Evolutionary conservation across 306 rosid genomes (phyloP), one percentile per base, ranked within the genome.

Genomic region (Castanea crenata): DNA sequence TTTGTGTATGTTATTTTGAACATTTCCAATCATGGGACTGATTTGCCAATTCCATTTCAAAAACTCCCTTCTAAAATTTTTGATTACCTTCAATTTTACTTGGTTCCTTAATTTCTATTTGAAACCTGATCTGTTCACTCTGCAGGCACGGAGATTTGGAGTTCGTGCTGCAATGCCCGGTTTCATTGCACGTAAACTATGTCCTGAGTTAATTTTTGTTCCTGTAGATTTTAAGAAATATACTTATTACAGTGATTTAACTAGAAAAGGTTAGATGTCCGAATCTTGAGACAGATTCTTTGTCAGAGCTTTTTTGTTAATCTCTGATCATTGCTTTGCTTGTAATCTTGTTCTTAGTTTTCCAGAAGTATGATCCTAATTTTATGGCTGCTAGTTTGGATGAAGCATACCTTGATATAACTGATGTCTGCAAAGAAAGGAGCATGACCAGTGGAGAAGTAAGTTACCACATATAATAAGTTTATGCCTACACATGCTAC

Each of bases 151-250:
- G 79, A 95, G 84, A 78, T 95, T 85, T 73, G 99, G 99, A 41
- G 97, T 95, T 89, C 94, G 99, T 75, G 91, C 97, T 83, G 98
- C 97, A 68, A 95, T 95, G 99, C 99, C 99, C 68, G 99, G 99
- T 23, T 95, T 95, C 81, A 95, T 92, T 86, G 98, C 97, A 19
- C 83, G 88, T 55, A 95, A 86, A 85, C 82, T 95, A 71, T 95
- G 99, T 81, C 99, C 96, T 1, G 89, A 89, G 78, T 85, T 95
- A 81, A 85, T 95, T 83, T 87, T 95, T 81, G 98, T 90, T 67
- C 95, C 97, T 18, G 21, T 49, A 11, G 97, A 95, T 86, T 95
- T 95, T 83, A 87, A 84, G n/a, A 95, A 95, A 88, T 95, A 91
- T 83, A 90, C 81, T 54, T 15, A 89, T 80, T 91, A 81, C 80